Conservation (phyloP, 768 basidiomycete species). For the Phylloporus sp. region DNA sequence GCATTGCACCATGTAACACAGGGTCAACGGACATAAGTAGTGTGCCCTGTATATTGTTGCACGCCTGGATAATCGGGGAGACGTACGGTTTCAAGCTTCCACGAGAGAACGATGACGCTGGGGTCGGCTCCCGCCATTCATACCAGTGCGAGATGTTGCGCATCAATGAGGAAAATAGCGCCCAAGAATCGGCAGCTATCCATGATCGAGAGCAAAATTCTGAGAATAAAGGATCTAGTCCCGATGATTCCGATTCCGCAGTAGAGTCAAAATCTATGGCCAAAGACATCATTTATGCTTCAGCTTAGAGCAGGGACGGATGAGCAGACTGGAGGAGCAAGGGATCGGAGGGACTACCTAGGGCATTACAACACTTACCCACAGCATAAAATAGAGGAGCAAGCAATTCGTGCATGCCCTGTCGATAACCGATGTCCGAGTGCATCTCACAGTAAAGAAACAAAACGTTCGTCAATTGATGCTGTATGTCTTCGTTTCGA, state of each 20-base stretch:
- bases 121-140: constrained; percentile 54
- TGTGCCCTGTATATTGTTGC: constrained; percentile 71
- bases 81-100: constrained; percentile 59
- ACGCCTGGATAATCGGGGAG: constrained; percentile 81
- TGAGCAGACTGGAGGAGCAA: constrained; percentile 11
- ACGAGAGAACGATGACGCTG: constrained; percentile 29
- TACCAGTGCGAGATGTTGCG: constrained; percentile 71
- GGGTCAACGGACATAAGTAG: constrained; percentile 78
- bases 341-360: constrained; percentile 6
- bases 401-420: constrained; percentile 98
- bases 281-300: constrained; percentile 23
- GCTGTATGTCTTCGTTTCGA: constrained; percentile 66
- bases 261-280: constrained; percentile 75
- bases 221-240: constrained; percentile 36
- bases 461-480: constrained; percentile 77
- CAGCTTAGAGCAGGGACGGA: constrained; percentile 20
- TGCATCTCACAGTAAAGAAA: constrained; percentile 79
- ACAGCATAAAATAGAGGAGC: constrained; percentile 77
- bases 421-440: constrained; percentile 85
- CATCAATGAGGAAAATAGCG: constrained; percentile 80
- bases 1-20: constrained; percentile 66
- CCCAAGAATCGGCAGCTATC: constrained; percentile 86
- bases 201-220: constrained; percentile 64
- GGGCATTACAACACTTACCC: constrained; percentile 21
- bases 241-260: constrained; percentile 26